Conservation (phyloP, 2,329 filamentous ascomycete genomes). For the Cercospora berteroae region DNA sequence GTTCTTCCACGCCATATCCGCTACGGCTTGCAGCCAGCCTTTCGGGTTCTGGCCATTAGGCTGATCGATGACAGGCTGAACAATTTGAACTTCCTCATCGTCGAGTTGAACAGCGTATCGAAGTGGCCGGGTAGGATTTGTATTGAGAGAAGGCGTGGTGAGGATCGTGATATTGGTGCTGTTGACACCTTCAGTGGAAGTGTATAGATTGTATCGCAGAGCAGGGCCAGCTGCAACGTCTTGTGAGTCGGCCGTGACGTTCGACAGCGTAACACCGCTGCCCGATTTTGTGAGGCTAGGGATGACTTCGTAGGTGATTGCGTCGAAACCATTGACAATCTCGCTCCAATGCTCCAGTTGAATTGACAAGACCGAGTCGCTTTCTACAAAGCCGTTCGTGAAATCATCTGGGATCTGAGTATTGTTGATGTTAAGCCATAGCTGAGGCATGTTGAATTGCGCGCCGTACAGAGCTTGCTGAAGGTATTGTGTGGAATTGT, state of each 20-base stretch:
- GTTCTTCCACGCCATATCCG: conserved; percentile 5
- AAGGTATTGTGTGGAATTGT: conserved; percentile 1
- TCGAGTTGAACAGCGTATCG: conserved; percentile 43
- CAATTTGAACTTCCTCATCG: conserved; percentile 26
- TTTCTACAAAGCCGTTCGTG: conserved; percentile 60
- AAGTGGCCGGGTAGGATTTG: conserved; percentile 31
- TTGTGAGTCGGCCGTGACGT: conserved; percentile 15
- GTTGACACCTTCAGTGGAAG: conserved; percentile 32
- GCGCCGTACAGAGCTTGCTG: not conserved
- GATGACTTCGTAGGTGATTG: conserved; percentile 19
- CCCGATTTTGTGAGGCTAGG: conserved; percentile 54
- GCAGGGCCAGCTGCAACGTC: conserved; percentile 52
- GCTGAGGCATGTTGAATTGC: conserved; percentile 41
- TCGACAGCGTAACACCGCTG: conserved; percentile 50
- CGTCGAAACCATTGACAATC: conserved; percentile 23
- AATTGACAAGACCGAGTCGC: conserved; percentile 47
- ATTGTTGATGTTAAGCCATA: conserved; percentile 55
- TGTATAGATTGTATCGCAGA: conserved; percentile 46
- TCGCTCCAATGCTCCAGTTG: conserved; percentile 38
- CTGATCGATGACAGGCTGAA: conserved; percentile 28
- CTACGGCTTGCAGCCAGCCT: conserved; percentile 2
- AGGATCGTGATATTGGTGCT: conserved; percentile 38
- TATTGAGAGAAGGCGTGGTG: conserved; percentile 33
- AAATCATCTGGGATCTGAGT: conserved; percentile 47
- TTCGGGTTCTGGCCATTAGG: not conserved